Evolutionary conservation across 305 asterid genomes (phyloP).

Genomic region (Solanum hybrid): DNA sequence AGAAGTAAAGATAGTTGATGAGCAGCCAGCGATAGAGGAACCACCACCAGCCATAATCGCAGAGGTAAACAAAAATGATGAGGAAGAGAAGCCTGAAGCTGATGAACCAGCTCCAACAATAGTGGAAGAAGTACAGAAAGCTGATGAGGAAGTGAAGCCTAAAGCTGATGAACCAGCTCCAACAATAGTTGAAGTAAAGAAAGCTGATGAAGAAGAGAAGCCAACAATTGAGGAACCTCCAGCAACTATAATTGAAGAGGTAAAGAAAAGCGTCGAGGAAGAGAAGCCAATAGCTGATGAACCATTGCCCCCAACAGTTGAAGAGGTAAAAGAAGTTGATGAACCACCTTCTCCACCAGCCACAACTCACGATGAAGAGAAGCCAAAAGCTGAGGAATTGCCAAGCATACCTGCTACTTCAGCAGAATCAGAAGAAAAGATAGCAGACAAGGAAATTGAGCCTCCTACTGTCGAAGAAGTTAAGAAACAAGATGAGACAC

Average conservation of each 20-base stretch:
- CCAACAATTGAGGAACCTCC: not conserved
- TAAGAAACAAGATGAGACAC: constrained; percentile 24
- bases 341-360: not conserved
- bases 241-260: not conserved
- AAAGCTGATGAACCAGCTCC: constrained; percentile 16
- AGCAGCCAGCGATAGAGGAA: not conserved
- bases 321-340: constrained; percentile 2
- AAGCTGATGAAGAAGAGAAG: not conserved
- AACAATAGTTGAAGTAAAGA: not conserved
- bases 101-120: not conserved
- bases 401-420: constrained; percentile 3
- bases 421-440: constrained; percentile 21
- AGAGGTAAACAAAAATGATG: not conserved
- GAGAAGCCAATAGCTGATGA: constrained; percentile 6
- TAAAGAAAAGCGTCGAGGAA: not conserved
- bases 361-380: constrained; percentile 14
- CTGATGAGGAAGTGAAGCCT: constrained; percentile 13
- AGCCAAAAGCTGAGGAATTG: constrained; percentile 24
- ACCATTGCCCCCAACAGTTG: not conserved
- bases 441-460: constrained; percentile 22
- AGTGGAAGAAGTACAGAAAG: constrained; percentile 3
- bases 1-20: not conserved
- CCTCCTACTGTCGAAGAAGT: constrained; percentile 17
- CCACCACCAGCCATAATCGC: not conserved
- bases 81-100: not conserved